Evolutionary conservation across 139 green algal genomes (phyloP).

Genomic region (Chlorella sp.): DNA sequence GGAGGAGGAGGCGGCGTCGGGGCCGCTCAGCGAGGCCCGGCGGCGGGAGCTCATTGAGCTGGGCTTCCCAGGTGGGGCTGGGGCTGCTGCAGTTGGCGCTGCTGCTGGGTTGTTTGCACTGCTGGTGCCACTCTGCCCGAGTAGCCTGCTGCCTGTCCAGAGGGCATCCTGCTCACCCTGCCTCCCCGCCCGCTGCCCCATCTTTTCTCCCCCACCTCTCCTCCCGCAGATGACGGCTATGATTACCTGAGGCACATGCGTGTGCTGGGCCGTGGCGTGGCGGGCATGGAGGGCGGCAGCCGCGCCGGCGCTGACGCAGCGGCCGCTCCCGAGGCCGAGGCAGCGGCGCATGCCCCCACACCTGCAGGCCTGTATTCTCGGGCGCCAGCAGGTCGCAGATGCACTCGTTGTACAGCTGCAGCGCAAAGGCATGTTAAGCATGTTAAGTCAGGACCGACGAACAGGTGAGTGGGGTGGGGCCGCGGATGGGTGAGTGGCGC

Average conservation of each 20-base stretch:
- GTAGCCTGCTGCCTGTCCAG: too few relatives aligned
- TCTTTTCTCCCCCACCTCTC: too few relatives aligned
- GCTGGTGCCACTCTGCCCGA: too few relatives aligned
- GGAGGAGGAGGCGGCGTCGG: slow-evolving; percentile 35
- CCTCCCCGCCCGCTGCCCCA: neutral
- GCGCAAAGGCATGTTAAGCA: neutral
- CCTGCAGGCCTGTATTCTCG: slow-evolving; percentile 47
- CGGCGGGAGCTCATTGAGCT: slow-evolving; percentile 77
- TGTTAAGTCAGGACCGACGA: too few relatives aligned
- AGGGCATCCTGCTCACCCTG: neutral
- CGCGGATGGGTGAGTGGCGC: too few relatives aligned
- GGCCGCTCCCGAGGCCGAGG: neutral
- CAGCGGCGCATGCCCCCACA: neutral
- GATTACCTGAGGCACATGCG: slow-evolving; percentile 93
- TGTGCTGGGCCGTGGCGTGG: slow-evolving; percentile 41
- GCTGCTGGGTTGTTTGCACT: too few relatives aligned
- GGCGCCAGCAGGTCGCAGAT: slow-evolving; percentile 89
- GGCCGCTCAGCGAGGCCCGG: slow-evolving; percentile 51
- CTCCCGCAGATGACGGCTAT: slow-evolving; percentile 88
- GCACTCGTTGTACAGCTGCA: slow-evolving; percentile 97
- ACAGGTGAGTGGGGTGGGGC: too few relatives aligned
- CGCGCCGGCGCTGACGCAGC: neutral
- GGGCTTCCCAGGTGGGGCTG: slow-evolving; percentile 72
- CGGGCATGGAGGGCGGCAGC: slow-evolving; percentile 31
- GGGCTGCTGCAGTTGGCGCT: neutral